Evolutionary conservation across 2,329 filamentous ascomycete species (phyloP).

Genomic region (Diaporthe amygdali): DNA sequence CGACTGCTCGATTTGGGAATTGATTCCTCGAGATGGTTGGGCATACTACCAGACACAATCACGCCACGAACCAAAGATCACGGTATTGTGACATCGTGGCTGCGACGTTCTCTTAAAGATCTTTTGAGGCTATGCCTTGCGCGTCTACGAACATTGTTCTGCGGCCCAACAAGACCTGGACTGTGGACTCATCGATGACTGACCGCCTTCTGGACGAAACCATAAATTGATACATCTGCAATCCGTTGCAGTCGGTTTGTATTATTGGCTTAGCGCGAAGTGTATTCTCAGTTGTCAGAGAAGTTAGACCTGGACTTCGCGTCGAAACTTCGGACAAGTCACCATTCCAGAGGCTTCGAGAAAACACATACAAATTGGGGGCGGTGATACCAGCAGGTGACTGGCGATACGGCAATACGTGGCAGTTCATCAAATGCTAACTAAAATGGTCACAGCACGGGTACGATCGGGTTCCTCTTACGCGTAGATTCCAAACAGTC

Average conservation of each 20-base stretch:
- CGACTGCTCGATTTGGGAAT: not conserved
- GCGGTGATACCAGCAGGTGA: not conserved
- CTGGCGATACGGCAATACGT: not conserved
- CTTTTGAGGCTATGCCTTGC: not conserved
- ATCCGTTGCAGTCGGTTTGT: not conserved
- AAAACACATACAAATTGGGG: not conserved
- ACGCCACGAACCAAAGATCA: not conserved
- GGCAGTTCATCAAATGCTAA: not conserved
- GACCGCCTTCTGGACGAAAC: not conserved
- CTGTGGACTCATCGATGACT: not conserved
- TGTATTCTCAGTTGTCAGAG: not conserved
- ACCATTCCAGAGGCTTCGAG: not conserved
- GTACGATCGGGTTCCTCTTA: not conserved
- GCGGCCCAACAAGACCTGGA: not conserved
- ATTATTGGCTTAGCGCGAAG: not conserved
- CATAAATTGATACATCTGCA: not conserved
- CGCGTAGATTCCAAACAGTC: not conserved
- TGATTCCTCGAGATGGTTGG: not conserved
- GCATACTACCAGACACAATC: not conserved
- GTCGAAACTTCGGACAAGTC: not conserved
- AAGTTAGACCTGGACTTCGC: not conserved
- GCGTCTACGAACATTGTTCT: not conserved
- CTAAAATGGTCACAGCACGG: not conserved
- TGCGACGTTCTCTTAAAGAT: not conserved
- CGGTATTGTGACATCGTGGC: not conserved